Evolutionary conservation across 2,329 filamentous ascomycete genomes (phyloP).

Genomic region (Trichoderma pleuroti): DNA sequence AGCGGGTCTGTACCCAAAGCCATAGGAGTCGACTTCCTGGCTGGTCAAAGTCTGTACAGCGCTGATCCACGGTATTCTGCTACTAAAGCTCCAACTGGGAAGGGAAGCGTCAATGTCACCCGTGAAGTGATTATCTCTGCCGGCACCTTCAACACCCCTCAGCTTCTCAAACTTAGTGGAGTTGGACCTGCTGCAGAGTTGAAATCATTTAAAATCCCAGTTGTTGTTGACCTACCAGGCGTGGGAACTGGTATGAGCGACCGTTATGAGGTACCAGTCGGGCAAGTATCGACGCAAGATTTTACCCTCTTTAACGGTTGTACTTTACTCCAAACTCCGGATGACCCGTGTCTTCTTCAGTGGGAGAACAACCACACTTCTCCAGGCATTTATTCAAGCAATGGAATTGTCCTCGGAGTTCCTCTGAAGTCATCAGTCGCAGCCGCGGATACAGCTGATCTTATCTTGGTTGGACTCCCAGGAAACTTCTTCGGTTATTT

Average conservation of each 20-base stretch:
- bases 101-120: conserved; percentile 23
- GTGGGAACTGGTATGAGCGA: not conserved
- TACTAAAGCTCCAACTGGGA: not conserved
- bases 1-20: conserved; percentile 38
- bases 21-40: conserved; percentile 48
- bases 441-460: too few relatives aligned
- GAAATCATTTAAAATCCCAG: conserved; percentile 37
- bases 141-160: conserved; percentile 62
- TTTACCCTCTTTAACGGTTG: too few relatives aligned
- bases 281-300: too few relatives aligned
- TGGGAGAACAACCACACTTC: too few relatives aligned
- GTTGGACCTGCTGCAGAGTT: conserved; percentile 56
- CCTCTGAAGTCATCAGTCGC: too few relatives aligned
- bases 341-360: too few relatives aligned
- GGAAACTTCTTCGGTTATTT: too few relatives aligned
- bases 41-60: conserved; percentile 44
- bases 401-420: too few relatives aligned
- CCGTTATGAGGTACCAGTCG: conserved; percentile 41
- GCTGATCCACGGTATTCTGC: conserved; percentile 36
- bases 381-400: too few relatives aligned
- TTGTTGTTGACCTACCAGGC: conserved; percentile 46
- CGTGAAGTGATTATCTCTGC: conserved; percentile 46
- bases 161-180: conserved; percentile 61
- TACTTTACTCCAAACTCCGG: too few relatives aligned
- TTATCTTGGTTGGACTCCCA: too few relatives aligned